Conservation (phyloP, 441 rosid species). For the Gossypium schwendimanii region DNA sequence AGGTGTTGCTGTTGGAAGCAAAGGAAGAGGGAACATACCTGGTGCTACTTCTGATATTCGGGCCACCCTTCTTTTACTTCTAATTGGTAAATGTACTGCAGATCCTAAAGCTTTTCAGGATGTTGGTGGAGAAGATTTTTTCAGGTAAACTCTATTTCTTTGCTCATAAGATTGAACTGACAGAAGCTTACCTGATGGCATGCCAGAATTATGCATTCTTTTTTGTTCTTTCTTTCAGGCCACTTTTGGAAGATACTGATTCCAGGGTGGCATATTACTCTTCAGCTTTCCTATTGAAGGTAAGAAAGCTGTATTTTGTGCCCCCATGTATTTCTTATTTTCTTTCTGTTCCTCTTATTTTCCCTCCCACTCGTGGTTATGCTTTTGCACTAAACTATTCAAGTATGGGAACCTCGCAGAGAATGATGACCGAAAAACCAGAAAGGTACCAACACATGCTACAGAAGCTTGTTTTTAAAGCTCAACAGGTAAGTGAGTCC, state of each 20-base stretch:
- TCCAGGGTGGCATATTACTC: constrained; percentile 97
- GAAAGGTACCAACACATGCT: constrained; percentile 94
- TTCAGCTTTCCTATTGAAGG: constrained; percentile 96
- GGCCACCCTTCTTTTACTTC: constrained; percentile 81
- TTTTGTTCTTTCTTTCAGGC: constrained; percentile 41
- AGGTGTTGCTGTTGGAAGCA: constrained; percentile 99
- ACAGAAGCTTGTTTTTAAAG: constrained; percentile 88
- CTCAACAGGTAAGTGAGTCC: constrained; percentile 71
- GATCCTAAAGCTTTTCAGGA: constrained; percentile 85
- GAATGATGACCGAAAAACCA: constrained; percentile 97
- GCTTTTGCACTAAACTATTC: constrained; percentile 20
- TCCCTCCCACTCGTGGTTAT: not conserved
- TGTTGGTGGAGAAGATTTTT: constrained; percentile 90
- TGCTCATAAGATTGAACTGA: constrained; percentile 10
- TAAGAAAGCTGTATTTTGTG: constrained; percentile 29
- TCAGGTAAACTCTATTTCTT: constrained; percentile 48
- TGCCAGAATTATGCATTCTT: not conserved
- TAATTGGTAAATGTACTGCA: constrained; percentile 91
- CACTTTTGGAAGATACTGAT: constrained; percentile 89
- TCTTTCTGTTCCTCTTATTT: not conserved
- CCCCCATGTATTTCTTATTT: not conserved
- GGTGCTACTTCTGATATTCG: constrained; percentile 97
- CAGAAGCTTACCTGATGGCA: not conserved
- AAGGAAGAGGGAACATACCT: constrained; percentile 97
- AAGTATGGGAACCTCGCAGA: constrained; percentile 39